Base-by-base conservation (phyloP, 108 stramenopile genomes). In the Mayamaea pseudoterrestris region DNA sequence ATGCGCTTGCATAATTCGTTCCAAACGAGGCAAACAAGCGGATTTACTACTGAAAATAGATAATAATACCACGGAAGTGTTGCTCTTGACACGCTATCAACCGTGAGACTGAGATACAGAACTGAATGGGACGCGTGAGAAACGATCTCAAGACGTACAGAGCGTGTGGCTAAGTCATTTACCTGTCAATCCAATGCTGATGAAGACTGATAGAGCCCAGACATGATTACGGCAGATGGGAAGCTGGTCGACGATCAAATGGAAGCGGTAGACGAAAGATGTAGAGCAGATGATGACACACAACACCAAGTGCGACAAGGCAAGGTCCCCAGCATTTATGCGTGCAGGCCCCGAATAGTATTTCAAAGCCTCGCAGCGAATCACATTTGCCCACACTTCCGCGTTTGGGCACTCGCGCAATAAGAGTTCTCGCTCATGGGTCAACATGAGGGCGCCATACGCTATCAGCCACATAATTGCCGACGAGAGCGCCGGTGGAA, bases 51-150 rank as follows among this genome's bases (percentile, higher is more conserved):
- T n/a, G 68, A 43, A 11, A 78, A 27, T 0, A 71, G 27, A 35
- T 53, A 84, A 31, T 73, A 84, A 47, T 78, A 79, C 79, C 80
- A 83, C 11, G 82, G 73, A 11, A 90, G 60, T 0, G 40, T 51
- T 27, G 49, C 44, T 18, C 68, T 31, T 12, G 50, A 53, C 1
- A 68, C 73, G 20, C 48, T 37, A 13, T 73, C 74, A 20, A 75
- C 35, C 23, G 51, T 42, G 5, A 60, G 16, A 22, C 47, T 35
- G 31, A 76, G 30, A 49, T 77, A 77, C 18, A 82, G 21, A 28
- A 49, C 16, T 2, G 61, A 27, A 30, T 71, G 46, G 18, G n/a
- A n/a, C n/a, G n/a, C n/a, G n/a, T n/a, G n/a, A n/a, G n/a, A n/a
- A n/a, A n/a, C n/a, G n/a, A n/a, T n/a, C n/a, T n/a, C n/a, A n/a